phyloP scores from a whole-genome alignment of 768 basidiomycete genomes.

The Hemileccinum rubropunctum region DNA sequence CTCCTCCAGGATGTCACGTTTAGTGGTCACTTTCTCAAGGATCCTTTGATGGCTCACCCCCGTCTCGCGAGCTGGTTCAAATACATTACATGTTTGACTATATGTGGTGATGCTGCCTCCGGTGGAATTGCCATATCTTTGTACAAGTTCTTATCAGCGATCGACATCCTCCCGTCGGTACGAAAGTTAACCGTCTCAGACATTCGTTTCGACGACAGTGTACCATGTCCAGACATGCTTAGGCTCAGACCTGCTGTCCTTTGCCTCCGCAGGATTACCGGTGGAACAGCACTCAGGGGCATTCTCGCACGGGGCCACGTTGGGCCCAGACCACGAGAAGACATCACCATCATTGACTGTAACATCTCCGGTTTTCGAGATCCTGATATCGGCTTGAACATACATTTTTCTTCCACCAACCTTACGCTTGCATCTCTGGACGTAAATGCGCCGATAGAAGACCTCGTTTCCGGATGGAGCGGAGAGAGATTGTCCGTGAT shows the following conservation, averaged over 20 bases:
- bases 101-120: not conserved
- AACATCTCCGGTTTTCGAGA: not conserved
- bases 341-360: slow-evolving; percentile 5
- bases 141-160: slow-evolving; percentile 2
- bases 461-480: slow-evolving; percentile 7
- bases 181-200: slow-evolving; percentile 6
- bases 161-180: slow-evolving; percentile 2
- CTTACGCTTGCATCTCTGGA: slow-evolving; percentile 4
- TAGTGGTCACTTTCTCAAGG: slow-evolving; percentile 4
- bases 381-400: not conserved
- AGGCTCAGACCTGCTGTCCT: not conserved
- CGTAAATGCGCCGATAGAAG: not conserved
- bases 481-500: slow-evolving; percentile 4
- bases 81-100: slow-evolving; percentile 1
- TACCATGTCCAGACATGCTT: not conserved
- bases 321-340: not conserved
- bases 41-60: slow-evolving; percentile 2
- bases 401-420: not conserved
- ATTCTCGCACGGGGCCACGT: not conserved
- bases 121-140: not conserved
- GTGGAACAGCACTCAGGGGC: not conserved
- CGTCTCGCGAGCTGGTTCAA: slow-evolving; percentile 7
- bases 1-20: not conserved
- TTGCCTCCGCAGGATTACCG: slow-evolving; percentile 1
- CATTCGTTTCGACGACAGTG: slow-evolving; percentile 1